Evolutionary conservation across 2,329 filamentous ascomycete species (phyloP), one percentile per base, ranked within the genome.

Genomic region (Thielaviopsis ethacetica): DNA sequence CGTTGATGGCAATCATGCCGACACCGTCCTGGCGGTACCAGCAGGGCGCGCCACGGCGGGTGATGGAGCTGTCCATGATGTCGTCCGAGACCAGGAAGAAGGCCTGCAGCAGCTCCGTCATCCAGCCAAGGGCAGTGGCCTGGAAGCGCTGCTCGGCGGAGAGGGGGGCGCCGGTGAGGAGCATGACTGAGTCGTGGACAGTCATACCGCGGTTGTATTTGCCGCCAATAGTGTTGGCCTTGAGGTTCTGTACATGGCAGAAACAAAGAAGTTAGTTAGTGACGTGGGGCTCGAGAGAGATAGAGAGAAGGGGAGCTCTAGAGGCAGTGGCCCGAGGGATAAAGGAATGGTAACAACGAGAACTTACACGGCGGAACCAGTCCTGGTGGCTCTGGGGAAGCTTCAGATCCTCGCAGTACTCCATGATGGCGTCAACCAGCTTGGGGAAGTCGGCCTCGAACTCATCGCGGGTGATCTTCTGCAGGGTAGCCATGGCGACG

Each of bases 141-240:
- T 88, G 78, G 76, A 94, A 93, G 78, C 91, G 95, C 74, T 97
- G 86, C 61, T 91, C 81, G 63, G 88, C 79, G 64, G 76, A 81
- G 64, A 97, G 82, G 59, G 86, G 75, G 65, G 81, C 76, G 65
- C 72, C 78, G 68, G 91, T 81, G 63, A 97, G 83, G 67, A 93
- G 77, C 64, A 88, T 85, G 64, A 85, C 84, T 53, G 90, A 93
- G 75, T 98, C 93, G 65, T 93, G 86, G 62, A 97, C 91, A 54
- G 91, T 97, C 82, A 98, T 94, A 75, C 93, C 93, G 68, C 93
- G 89, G 76, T 98, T 98, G 77, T 91, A 95, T 79, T 98, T 98
- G 70, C 93, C 93, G 66, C 93, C 93, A 58, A 93, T 76, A 6
- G 88, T 83, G 75, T 98, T 98, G 75, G 82, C 79, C 69, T 91